Evolutionary conservation across 768 basidiomycete species (phyloP), one percentile per base, ranked within the genome.

Genomic region (Psilocybe cyanescens): DNA sequence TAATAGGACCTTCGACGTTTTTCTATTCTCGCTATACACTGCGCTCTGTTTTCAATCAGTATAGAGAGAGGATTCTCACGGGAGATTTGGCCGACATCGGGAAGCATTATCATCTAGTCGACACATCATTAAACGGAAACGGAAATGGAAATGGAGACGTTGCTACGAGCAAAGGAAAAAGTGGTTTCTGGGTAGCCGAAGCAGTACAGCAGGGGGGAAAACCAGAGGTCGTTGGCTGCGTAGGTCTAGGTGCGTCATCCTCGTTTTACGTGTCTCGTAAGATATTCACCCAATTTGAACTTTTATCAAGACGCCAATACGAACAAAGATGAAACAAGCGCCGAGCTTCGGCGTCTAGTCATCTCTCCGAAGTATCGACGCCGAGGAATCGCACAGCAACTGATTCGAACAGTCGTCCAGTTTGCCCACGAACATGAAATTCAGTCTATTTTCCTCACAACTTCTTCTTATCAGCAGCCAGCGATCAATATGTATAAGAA

Each of bases 401-500:
- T 61, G 6, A 19, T 61, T 16, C 47, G 31, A 24, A 14, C 53
- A 8, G 54, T 33, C n/a, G 35, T 61, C 4, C 44, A 48, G 4
- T 48, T 50, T 39, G 55, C 59, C 0, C 45, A 29, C 5, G 17
- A 44, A 28, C 9, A 31, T 16, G 52, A 29, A 14, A 19, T 68
- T 1, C 39, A 55, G 31, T 54, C 57, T 2, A 55, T 70, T 29
- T 62, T 48, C 52, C 62, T 70, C 7, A 55, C 67, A 6, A 70
- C 69, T 0, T 57, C 61, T 6, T 58, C 54, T 4, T 68, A 58
- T 14, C 67, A 70, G 52, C 12, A 31, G 3, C 47, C 56, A 3
- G 69, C 69, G 1, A 52, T 70, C 6, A 29, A 19, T 9, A 55
- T 66, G 55, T 70, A 70, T 45, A 47, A 66, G 48, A 66, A 65